Conservation (phyloP, 2,329 filamentous ascomycete species). For the Xylariales sp. region DNA sequence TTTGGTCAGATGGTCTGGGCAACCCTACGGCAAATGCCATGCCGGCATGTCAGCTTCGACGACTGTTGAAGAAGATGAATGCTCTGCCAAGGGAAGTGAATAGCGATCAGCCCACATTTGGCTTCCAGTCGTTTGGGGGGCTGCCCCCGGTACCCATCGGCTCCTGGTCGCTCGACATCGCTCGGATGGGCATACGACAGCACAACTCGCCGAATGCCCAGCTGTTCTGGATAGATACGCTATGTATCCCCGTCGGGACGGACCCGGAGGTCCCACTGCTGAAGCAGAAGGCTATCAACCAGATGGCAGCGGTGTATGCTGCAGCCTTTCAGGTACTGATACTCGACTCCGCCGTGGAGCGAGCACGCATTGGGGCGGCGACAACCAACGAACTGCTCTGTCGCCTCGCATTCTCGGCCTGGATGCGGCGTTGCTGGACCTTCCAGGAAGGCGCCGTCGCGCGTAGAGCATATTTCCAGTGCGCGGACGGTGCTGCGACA, state of each 20-base stretch:
- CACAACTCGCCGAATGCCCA: no score
- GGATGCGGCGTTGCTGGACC: neutral
- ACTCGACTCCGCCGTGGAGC: neutral
- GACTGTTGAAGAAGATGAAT: neutral
- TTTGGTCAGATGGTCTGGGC: neutral
- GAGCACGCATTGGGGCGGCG: neutral
- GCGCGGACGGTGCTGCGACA: neutral
- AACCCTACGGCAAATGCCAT: neutral
- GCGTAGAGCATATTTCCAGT: neutral
- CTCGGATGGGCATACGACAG: no score
- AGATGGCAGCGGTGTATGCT: neutral
- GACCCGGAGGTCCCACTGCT: neutral
- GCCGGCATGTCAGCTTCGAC: neutral
- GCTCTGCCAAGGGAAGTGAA: no score
- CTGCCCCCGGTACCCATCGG: no score
- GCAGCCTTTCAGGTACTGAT: neutral
- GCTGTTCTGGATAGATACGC: constrained; percentile 1
- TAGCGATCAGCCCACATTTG: no score
- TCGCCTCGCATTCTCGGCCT: neutral
- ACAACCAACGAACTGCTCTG: no score
- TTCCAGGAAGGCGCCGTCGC: constrained; percentile 2
- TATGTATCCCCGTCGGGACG: neutral
- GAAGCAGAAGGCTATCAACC: neutral
- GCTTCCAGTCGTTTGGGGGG: no score
- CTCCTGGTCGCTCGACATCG: no score